Base-by-base conservation (phyloP, 1,139 yeast genomes). In the Blastobotrys aristatus region DNA sequence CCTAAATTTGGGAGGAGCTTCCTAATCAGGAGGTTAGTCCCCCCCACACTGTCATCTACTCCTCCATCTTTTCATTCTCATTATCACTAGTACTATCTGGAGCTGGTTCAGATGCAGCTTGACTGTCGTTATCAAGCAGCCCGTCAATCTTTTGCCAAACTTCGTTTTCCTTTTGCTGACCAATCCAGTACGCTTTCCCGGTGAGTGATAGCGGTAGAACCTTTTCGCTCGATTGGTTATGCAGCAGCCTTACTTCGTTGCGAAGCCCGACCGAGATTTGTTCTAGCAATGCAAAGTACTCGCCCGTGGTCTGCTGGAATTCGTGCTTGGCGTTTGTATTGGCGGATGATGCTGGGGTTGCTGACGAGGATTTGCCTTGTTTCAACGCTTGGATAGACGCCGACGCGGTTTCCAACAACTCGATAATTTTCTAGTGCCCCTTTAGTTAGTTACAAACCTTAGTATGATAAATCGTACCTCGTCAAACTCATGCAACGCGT, bases 381-480 rank as follows among this genome's bases (percentile, higher is more conserved):
- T 65, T 63, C 43, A 73, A 52, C 24, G 72, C 62, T 34, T 61
- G 67, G 2, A 71, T 66, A 1, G 72, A 68, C 22, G 59, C 61
- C 1, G 75, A 65, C 1, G 74, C 75, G 26, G 64, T 61, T 33
- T 66, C 67, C 21, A 73, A 52, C 47, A 73, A 57, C 22, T 67
- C 53, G 36, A 72, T 66, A 26, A 73, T 65, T 51, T 65, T 63
- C 50, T 57, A 36, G n/a, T n/a, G n/a, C n/a, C n/a, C n/a, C 4
- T 7, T 18, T 17, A 21, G 49, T 49, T 49, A 43, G 46, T 26
- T 17, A n/a, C 14, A 20, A 14, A 20, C 18, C 38, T 27, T 21
- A 37, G 34, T 21, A 31, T 18, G 14, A 37, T 4, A 24, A 14
- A 22, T 46, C 62, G 14, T 47, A 59, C 63, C 49, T 53, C 52